A percentile compares a stretch with the other conserved stretches of the same genome.
These are phyloP conservation scores for Platismatia glauca DNA, from an alignment of 495 filamentous ascomycete genomes.

Conservation along the genomic window DNA sequence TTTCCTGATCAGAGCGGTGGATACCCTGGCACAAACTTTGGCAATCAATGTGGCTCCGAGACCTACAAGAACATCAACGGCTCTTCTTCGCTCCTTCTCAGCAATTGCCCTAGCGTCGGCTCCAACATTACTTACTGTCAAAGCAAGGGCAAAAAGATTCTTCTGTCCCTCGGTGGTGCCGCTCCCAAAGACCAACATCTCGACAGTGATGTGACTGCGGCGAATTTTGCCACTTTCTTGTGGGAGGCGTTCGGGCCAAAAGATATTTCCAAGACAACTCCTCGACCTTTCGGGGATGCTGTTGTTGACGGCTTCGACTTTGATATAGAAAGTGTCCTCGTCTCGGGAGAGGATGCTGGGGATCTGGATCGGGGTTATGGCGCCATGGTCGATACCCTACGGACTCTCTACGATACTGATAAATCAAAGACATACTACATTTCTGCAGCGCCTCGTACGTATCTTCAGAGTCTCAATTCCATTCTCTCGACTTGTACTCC, in stretches of 20 bases:
- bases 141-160: slow-evolving; percentile 51
- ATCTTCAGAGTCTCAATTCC: not conserved
- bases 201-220: slow-evolving; percentile 41
- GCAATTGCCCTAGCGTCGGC: slow-evolving; percentile 33
- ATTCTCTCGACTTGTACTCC: not conserved
- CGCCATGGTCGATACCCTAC: slow-evolving; percentile 43
- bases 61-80: slow-evolving; percentile 33
- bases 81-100: slow-evolving; percentile 32
- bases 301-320: slow-evolving; percentile 67
- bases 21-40: slow-evolving; percentile 55
- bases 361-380: slow-evolving; percentile 18
- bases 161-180: slow-evolving; percentile 59
- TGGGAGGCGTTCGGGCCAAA: slow-evolving; percentile 62
- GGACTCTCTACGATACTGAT: slow-evolving; percentile 43
- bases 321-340: slow-evolving; percentile 47
- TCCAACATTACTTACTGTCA: slow-evolving; percentile 60
- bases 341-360: slow-evolving; percentile 42
- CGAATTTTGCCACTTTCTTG: slow-evolving; percentile 47
- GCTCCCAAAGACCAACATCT: slow-evolving; percentile 57
- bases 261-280: slow-evolving; percentile 26
- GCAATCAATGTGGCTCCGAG: slow-evolving; percentile 51
- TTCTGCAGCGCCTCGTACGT: slow-evolving; percentile 48
- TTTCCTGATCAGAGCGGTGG: slow-evolving; percentile 52
- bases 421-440: slow-evolving; percentile 47
- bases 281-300: slow-evolving; percentile 56